Base-by-base conservation (phyloP, 345 rosid species). In the Eucalyptus camaldulensis region DNA sequence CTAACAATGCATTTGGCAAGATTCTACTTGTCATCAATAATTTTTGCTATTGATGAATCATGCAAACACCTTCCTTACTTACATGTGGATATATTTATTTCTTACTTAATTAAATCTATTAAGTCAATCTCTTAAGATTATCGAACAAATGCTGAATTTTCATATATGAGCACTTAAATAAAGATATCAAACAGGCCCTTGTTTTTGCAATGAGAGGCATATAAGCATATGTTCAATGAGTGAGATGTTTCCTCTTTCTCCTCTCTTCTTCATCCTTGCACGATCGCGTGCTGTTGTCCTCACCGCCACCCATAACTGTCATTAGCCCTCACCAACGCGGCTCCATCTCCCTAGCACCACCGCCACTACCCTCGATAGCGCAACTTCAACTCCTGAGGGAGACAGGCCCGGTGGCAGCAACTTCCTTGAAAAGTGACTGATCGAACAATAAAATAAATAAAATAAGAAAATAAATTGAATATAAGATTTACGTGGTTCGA, bases 211-310 rank as follows among this genome's bases (percentile, higher is more conserved):
- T 21, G 13, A 56, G 62, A 2, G 62, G 62, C 62, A 22, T 56
- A 56, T 56, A 0, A 56, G 29, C 62, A 53, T 19, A 56, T 56
- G 29, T 24, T 1, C 62, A 56, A 9, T 56, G 62, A 56, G 25
- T 9, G 62, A 56, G 62, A 24, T 56, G 62, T 56, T 56, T 24
- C 62, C 62, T 56, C 62, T 98, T 98, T 88, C 62, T 56, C 62
- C 13, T 24, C 29, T 56, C 62, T 56, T 56, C 62, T 56, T 56
- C 62, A 10, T 56, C 62, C 62, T 21, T 4, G 11, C 29, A 56
- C 62, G 29, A 56, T 56, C 62, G 29, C 29, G 12, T 56, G 29
- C 3, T 56, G 12, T 9, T 56, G 62, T 24, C 62, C 27, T 56
- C 62, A 22, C 62, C 29, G 12, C 62, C 60, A 56, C 27, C 12